Conservation (phyloP, 2,329 filamentous ascomycete species). For the Decorospora gaudefroyi region DNA sequence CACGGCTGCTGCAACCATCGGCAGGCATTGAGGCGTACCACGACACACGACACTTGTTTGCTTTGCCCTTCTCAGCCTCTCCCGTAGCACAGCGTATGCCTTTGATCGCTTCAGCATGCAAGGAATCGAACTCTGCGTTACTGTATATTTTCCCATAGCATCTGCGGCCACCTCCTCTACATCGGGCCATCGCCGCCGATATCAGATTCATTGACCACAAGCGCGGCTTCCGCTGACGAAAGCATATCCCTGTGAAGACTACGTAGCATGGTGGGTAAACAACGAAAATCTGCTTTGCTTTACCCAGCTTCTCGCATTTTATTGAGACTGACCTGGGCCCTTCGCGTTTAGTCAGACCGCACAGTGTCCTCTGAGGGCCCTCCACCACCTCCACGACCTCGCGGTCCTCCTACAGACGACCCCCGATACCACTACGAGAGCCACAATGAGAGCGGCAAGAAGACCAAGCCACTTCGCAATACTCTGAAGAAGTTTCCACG, state of each 20-base stretch:
- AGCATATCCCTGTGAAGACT: constrained; percentile 28
- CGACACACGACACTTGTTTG: constrained; percentile 28
- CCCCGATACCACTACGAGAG: constrained; percentile 22
- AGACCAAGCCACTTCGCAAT: constrained; percentile 24
- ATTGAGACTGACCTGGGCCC: constrained; percentile 31
- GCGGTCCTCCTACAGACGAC: constrained; percentile 22
- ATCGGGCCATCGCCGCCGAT: constrained; percentile 30
- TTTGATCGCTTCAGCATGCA: constrained; percentile 45
- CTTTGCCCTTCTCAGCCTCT: constrained; percentile 37
- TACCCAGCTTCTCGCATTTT: constrained; percentile 12
- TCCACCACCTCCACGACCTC: constrained; percentile 25
- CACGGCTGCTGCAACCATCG: constrained; percentile 5
- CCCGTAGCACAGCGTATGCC: constrained; percentile 40
- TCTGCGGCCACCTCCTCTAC: constrained; percentile 26
- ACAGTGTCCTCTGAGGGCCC: constrained; percentile 30
- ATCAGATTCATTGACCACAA: constrained; percentile 45
- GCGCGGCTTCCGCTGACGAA: constrained; percentile 32
- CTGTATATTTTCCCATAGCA: constrained; percentile 27
- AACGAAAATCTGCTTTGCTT: constrained; percentile 24
- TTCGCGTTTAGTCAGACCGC: constrained; percentile 36
- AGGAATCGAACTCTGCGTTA: constrained; percentile 40
- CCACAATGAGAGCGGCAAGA: constrained; percentile 30
- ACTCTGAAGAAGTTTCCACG: constrained; percentile 30
- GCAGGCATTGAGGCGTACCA: constrained; percentile 12
- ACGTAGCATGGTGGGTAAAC: constrained; percentile 49